Base-by-base conservation (phyloP, 2,329 filamentous ascomycete species). In the Aspergillus puulaauensis region DNA sequence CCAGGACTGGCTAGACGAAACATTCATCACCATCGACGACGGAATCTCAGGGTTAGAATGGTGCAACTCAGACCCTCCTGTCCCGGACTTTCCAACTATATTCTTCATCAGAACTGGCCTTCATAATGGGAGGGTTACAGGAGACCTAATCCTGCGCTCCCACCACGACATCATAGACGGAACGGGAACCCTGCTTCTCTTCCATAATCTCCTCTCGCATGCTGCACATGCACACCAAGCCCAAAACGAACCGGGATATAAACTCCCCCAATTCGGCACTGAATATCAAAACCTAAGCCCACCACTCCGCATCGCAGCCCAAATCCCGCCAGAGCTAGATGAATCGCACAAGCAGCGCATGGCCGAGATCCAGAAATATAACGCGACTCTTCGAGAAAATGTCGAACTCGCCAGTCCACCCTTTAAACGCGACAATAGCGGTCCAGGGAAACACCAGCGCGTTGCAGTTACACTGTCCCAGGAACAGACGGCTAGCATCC, bases 121-220 rank as follows among this genome's bases (percentile, higher is more conserved):
- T 4, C 2, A 19, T 24, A 6, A 49, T 4, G 50, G 21, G 17
- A 24, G 9, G 0, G 9, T 62, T 14, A 17, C n/a, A 11, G 58
- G 52, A 1, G 61, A 67, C 31, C 43, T 69, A 31, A 61, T 68
- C 0, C 56, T 69, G 2, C 62, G 64, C 4, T 55, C 56, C 3
- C 63, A 62, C 15, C 66, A 69, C 57, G 61, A 67, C 56, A 61
- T 69, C 9, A 62, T 68, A 12, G 66, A 69, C 47, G 66, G 66
- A 1, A 61, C 68, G 11, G 66, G 66, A 1, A 60, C 62, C 0
- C 48, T 69, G 17, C 47, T 62, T 15, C 45, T 69, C 2, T 60
- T 66, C 17, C 53, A 65, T 6, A 67, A 64, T 41, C 46, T 68
- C 9, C 54, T 69, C 19, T 24, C 44, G 7, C 54, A 59, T 19